A percentile compares a stretch with the other conserved stretches of the same genome.
Conservation (phyloP, 169 alveolate genomes). For the Ichthyophthirius multifiliis region DNA sequence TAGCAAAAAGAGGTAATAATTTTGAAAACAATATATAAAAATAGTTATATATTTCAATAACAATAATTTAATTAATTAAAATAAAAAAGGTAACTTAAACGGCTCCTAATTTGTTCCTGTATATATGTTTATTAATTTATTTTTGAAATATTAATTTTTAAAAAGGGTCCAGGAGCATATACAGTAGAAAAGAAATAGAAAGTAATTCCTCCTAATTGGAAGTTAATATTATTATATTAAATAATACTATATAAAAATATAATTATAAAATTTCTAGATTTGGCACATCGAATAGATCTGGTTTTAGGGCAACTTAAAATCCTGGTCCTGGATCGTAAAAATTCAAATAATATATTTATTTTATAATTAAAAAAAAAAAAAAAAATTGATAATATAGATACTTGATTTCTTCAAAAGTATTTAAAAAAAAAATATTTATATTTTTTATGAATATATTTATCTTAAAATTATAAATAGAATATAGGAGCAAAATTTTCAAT, state of each 20-base stretch:
- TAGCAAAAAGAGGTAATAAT: neutral
- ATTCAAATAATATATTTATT: neutral
- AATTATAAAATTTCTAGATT: neutral
- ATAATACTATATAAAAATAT: neutral
- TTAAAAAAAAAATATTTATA: no score
- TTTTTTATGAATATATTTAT: neutral
- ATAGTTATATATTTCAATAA: no score
- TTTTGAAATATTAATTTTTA: neutral
- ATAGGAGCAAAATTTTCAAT: neutral
- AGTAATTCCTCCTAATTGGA: constrained; percentile 7
- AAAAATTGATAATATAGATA: neutral
- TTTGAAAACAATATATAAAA: no score
- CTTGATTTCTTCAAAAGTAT: neutral
- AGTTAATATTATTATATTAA: neutral
- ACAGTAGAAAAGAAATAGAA: neutral
- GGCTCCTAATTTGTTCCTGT: neutral
- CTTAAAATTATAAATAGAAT: neutral
- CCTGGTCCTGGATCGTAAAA: neutral
- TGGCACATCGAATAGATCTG: neutral
- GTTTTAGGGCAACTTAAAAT: neutral
- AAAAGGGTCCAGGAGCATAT: constrained; percentile 8
- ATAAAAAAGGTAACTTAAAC: no score
- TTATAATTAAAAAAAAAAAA: neutral
- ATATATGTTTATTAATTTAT: neutral
- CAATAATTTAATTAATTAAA: no score